A percentile compares a stretch with the other conserved stretches of the same genome.
Conservation (phyloP, 768 basidiomycete genomes). For the Antrodiella citrinella region DNA sequence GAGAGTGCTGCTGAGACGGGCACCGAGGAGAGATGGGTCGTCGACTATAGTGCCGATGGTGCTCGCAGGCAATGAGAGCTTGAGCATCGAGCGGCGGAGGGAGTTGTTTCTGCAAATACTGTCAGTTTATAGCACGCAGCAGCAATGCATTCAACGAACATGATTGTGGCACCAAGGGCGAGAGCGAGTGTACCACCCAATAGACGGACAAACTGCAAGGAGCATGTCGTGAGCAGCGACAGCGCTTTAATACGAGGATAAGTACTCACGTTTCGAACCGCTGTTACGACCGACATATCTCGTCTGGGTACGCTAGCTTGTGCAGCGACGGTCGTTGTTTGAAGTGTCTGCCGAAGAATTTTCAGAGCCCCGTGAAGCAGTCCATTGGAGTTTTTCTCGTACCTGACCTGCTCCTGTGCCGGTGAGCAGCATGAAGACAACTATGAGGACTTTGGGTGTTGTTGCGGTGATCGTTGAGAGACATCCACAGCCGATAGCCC, state of each 20-base stretch:
- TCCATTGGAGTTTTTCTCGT: not conserved
- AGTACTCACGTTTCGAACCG: conserved; percentile 44
- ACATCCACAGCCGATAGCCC: conserved; percentile 64
- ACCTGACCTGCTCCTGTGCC: conserved; percentile 22
- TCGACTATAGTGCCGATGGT: conserved; percentile 39
- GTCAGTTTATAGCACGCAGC: not conserved
- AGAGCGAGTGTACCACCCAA: conserved; percentile 65
- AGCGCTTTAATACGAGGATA: not conserved
- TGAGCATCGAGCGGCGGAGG: conserved; percentile 32
- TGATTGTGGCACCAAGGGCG: conserved; percentile 51
- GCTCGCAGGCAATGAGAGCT: conserved; percentile 28
- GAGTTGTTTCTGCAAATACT: conserved; percentile 35
- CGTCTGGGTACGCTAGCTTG: conserved; percentile 63
- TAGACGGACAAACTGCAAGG: conserved; percentile 50
- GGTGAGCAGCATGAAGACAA: conserved; percentile 30
- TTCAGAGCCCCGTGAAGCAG: conserved; percentile 28
- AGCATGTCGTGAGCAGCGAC: not conserved
- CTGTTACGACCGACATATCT: conserved; percentile 75
- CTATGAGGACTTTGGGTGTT: conserved; percentile 41
- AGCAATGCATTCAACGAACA: too few relatives aligned
- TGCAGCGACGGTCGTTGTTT: conserved; percentile 62
- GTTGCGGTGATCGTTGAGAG: conserved; percentile 52
- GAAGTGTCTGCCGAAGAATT: conserved; percentile 33
- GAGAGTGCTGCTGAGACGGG: conserved; percentile 21
- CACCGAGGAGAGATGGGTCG: conserved; percentile 33